These are phyloP conservation scores for Zostera marina DNA, from an alignment of 116 monocot genomes.

Conservation along the genomic window DNA sequence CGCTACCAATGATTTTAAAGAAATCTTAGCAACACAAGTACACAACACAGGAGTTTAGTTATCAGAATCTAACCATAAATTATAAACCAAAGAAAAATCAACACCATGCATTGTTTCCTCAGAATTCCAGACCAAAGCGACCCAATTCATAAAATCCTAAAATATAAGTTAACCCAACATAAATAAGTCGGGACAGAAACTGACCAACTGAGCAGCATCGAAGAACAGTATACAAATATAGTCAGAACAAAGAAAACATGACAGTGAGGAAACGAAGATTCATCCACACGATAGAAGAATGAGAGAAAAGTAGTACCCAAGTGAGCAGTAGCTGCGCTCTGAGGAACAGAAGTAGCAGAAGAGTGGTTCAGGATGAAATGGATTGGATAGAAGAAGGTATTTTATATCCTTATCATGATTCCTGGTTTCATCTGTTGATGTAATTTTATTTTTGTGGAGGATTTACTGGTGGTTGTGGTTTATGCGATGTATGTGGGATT, in stretches of 20 bases:
- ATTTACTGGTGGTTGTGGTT: neutral
- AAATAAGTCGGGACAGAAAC: too few species aligned
- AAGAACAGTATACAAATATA: neutral
- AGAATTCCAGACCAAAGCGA: neutral
- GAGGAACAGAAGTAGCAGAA: too few species aligned
- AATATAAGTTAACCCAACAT: neutral
- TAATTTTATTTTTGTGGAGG: neutral
- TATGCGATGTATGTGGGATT: too few species aligned
- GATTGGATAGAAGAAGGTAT: neutral
- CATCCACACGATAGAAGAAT: neutral
- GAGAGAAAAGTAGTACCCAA: slow-evolving; percentile 1
- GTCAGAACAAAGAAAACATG: neutral
- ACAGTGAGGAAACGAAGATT: neutral
- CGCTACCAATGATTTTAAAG: too few species aligned
- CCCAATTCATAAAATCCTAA: neutral
- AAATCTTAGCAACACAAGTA: too few species aligned
- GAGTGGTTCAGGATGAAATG: neutral
- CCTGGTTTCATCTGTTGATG: neutral
- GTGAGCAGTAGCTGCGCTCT: neutral
- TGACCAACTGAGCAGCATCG: too few species aligned
- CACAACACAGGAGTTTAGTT: neutral
- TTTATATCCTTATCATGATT: slow-evolving; percentile 5
- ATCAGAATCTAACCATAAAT: neutral
- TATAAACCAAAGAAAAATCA: neutral
- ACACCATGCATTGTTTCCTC: neutral